Evolutionary conservation across 2,329 filamentous ascomycete genomes (phyloP), one percentile per base, ranked within the genome.

Genomic region (Chalaropsis ovoidea): DNA sequence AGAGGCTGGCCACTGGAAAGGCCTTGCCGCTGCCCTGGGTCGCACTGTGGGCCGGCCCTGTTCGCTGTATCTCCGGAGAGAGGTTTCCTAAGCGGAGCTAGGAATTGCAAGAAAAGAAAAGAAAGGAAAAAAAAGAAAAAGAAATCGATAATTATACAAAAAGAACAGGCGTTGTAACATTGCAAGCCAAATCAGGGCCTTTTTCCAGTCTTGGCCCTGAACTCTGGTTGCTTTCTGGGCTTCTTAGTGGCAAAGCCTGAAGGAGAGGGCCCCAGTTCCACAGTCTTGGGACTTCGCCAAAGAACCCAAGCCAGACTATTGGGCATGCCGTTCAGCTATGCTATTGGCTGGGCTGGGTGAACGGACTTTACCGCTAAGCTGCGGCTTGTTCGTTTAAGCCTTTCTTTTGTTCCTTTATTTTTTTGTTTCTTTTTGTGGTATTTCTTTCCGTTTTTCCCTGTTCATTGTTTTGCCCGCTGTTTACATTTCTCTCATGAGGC

Each of bases 301-400:
- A 56, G 22, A 56, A 56, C 52, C 52, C 52, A 49, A 49, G 45
- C 45, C 45, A 35, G 52, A 56, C 5, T 27, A 56, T n/a, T 27
- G 24, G 52, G 24, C 22, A 17, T 31, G 31, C 3, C 52, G 11
- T 31, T 56, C 22, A 31, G 22, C 24, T 31, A 31, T 49, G 22
- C n/a, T 49, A 49, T 24, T 49, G 45, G 45, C 43, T 19, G 19
- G 19, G 43, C 15, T 7, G 6, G 2, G 45, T 10, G n/a, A 19
- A 49, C 19, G n/a, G n/a, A 19, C 45, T 24, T 19, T 49, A 17
- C 45, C 45, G 45, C n/a, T 19, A 49, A 49, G 45, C 45, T 22
- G 45, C 45, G 45, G 45, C n/a, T 49, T 10, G 19, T 8, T 24
- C 42, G 42, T 10, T 43, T 13, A 15, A n/a, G 42, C 22, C 15